A percentile compares a stretch with the other conserved stretches of the same genome.
Evolutionary conservation across 73 alveolate species (phyloP).

Genomic region (Symbiodinium natans): DNA sequence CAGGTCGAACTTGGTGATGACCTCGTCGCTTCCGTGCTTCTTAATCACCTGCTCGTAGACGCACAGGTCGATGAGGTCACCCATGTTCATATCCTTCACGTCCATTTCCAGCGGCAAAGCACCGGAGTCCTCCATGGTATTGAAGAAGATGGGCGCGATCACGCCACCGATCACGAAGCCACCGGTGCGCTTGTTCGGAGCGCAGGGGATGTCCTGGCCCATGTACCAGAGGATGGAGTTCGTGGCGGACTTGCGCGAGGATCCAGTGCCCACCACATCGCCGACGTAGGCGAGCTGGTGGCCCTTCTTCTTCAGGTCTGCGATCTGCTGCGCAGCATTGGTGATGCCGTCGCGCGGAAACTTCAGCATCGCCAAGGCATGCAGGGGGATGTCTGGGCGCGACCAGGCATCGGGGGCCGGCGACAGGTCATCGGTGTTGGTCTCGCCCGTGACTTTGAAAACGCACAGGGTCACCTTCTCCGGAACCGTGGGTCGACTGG

Average conservation of each 20-base stretch:
- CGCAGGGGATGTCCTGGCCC: constrained; percentile 94
- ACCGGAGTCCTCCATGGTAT: constrained; percentile 91
- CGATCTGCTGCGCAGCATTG: constrained; percentile 79
- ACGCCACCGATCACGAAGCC: constrained; percentile 88
- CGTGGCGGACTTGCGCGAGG: constrained; percentile 80
- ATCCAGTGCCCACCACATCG: constrained; percentile 92
- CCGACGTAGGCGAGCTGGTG: constrained; percentile 78
- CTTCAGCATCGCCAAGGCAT: constrained; percentile 94
- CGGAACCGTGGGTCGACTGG: constrained; percentile 69
- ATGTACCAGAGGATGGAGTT: constrained; percentile 92
- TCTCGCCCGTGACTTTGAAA: constrained; percentile 92
- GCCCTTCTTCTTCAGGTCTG: constrained; percentile 73
- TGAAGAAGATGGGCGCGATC: constrained; percentile 92
- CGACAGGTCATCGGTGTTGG: constrained; percentile 87
- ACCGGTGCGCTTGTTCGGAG: constrained; percentile 94
- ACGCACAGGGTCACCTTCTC: constrained; percentile 85
- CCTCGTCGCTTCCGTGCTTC: constrained; percentile 74
- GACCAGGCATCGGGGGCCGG: constrained; percentile 94
- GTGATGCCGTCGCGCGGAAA: constrained; percentile 93
- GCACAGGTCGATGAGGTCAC: constrained; percentile 81
- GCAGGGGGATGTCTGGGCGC: constrained; percentile 88
- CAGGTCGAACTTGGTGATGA: constrained; percentile 50
- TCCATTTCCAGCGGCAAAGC: constrained; percentile 89
- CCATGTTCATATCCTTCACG: constrained; percentile 85
- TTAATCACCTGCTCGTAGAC: constrained; percentile 59